These are phyloP conservation scores for Allantophomopsis cytisporea DNA, from an alignment of 2,329 filamentous ascomycete genomes.

Conservation along the genomic window DNA sequence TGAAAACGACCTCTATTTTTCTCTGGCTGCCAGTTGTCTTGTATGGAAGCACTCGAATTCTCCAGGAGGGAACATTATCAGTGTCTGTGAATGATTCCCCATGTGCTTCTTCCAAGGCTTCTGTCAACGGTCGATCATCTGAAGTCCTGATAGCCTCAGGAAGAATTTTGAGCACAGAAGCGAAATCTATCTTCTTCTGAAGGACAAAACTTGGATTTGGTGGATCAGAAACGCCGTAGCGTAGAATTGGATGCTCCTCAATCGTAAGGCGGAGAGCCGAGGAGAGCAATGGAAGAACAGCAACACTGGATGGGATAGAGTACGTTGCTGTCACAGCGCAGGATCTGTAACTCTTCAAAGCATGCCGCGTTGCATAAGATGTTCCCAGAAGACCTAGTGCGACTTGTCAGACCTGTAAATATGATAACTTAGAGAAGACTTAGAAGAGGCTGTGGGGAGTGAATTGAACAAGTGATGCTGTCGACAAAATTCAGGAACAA, in stretches of 20 bases:
- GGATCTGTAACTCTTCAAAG: conserved; percentile 5
- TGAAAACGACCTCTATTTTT: conserved; percentile 8
- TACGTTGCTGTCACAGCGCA: conserved; percentile 5
- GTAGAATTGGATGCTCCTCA: conserved; percentile 6
- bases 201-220: conserved; percentile 7
- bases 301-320: not conserved
- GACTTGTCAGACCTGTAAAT: not conserved
- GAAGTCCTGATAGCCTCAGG: not conserved
- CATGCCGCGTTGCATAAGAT: conserved; percentile 7
- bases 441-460: too few relatives aligned
- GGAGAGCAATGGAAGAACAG: conserved; percentile 2
- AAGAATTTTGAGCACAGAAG: conserved; percentile 7
- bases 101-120: conserved; percentile 7
- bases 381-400: conserved; percentile 5
- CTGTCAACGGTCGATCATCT: conserved; percentile 5
- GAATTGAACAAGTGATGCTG: too few relatives aligned
- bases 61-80: conserved; percentile 9
- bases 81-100: conserved; percentile 6
- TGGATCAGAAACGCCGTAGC: conserved; percentile 6
- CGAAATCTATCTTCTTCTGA: conserved; percentile 4
- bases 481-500: too few relatives aligned
- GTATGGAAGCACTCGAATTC: conserved; percentile 5
- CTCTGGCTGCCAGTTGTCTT: not conserved
- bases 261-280: conserved; percentile 6
- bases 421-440: too few relatives aligned